These are phyloP conservation scores for Trypanosoma vivax DNA, from an alignment of 208 protist species.

Conservation along the genomic window DNA sequence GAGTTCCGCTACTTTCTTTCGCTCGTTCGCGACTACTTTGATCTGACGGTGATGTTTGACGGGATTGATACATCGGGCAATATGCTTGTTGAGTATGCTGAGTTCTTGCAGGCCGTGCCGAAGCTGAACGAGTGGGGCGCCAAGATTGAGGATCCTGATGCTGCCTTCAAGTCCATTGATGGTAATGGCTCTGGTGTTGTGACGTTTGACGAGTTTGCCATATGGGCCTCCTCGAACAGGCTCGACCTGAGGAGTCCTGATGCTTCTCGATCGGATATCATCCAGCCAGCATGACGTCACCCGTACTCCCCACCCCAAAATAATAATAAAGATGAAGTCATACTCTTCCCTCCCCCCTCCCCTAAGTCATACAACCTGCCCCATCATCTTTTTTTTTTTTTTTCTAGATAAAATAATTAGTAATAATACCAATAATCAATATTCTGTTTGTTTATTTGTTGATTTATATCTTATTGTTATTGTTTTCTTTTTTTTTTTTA, in stretches of 20 bases:
- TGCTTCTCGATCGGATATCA: no score
- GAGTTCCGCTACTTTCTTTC: constrained; percentile 80
- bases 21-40: constrained; percentile 42
- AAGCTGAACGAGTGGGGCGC: constrained; percentile 57
- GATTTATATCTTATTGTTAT: constrained; percentile 7
- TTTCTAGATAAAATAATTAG: no score
- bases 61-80: constrained; percentile 73
- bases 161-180: constrained; percentile 70
- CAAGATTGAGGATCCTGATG: constrained; percentile 40
- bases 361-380: no score
- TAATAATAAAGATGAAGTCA: no score
- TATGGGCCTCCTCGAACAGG: constrained; percentile 43
- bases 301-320: no score
- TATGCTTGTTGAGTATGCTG: constrained; percentile 47
- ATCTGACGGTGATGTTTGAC: constrained; percentile 79
- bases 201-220: constrained; percentile 75
- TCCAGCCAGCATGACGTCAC: no score
- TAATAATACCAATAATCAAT: no score
- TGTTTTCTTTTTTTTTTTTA: constrained; percentile 16
- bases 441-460: constrained; percentile 2
- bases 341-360: no score
- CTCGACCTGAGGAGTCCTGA: constrained; percentile 22
- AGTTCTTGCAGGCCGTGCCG: constrained; percentile 56
- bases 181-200: constrained; percentile 59
- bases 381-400: no score